Conservation (phyloP, 305 asterid species). For the Fraxinus sp. region DNA sequence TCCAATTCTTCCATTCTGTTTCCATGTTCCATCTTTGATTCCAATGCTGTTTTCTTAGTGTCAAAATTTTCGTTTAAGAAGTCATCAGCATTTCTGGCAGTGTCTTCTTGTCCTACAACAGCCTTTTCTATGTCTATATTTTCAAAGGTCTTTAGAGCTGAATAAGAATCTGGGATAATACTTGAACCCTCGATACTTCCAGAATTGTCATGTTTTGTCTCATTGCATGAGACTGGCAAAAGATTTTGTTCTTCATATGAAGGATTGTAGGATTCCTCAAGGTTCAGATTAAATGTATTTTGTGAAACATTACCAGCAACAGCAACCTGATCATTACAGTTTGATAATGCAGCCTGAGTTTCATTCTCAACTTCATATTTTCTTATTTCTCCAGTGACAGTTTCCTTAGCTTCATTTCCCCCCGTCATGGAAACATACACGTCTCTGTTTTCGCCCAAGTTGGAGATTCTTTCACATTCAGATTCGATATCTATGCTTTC, state of each 20-base stretch:
- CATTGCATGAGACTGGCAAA: neutral
- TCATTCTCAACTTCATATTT: neutral
- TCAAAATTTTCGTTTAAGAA: neutral
- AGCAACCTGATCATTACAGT: neutral
- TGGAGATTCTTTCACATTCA: neutral
- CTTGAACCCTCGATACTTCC: neutral
- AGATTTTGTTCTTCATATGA: neutral
- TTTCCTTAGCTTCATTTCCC: neutral
- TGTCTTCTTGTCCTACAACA: neutral
- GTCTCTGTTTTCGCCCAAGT: neutral
- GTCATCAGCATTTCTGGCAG: neutral
- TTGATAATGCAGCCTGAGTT: neutral
- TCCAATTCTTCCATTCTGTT: neutral
- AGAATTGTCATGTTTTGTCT: neutral
- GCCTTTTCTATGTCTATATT: neutral
- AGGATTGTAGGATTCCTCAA: neutral
- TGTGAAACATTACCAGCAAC: neutral
- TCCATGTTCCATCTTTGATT: neutral
- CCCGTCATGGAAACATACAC: neutral
- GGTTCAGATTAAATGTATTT: neutral
- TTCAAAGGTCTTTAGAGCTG: neutral
- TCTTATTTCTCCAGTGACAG: neutral
- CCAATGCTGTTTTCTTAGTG: neutral
- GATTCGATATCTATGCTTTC: neutral
- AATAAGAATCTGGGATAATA: neutral